Base-by-base conservation (phyloP, 148 eudicot species). In the Vaccinium macrocarpon region DNA sequence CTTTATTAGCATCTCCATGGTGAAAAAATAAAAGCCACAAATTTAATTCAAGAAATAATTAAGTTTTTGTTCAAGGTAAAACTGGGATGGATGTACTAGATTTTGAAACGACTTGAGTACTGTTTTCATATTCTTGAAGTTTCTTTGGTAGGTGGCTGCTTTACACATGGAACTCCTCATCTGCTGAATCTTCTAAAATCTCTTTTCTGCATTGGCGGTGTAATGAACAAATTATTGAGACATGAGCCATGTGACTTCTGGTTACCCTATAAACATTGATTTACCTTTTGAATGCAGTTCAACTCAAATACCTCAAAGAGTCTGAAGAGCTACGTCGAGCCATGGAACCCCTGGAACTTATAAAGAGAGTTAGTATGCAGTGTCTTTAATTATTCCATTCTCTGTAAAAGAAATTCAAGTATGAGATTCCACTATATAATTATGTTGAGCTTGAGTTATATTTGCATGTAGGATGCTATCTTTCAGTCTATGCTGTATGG, bases 301-400 rank as follows among this genome's bases (percentile, higher is more conserved):
- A 83, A 76, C 88, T 88, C 76, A 84, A 86, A 81, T 87, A 87
- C 71, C 83, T 95, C 51, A 91, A 85, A 83, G 95, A 92, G 86
- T 91, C 92, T 23, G 98, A 95, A 81, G 98, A 94, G 71, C 38
- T 91, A 73, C 92, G 95, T 3, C 92, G 90, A 76, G 86, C 91
- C 76, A 89, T 95, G 97, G 91, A 89, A 68, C 97, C 98, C 5
- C 50, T 89, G 81, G 93, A 94, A 73, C 88, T 95, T 71, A 95
- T 95, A 56, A 91, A 70, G 84, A 89, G 98, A 87, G 98, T 92
- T 88, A 82, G 94, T 85, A 8, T 29, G 48, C 62, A 42, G 6
- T 82, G 32, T 12, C 53, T 76, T 81, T 27, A 68, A 23, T 81
- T 70, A 53, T 70, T 82, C 11, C 1, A 25, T 3, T 64, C 52